A percentile compares a stretch with the other conserved stretches of the same genome.
Conservation (phyloP, 2,329 filamentous ascomycete species). For the Penicillium vulpinum region DNA sequence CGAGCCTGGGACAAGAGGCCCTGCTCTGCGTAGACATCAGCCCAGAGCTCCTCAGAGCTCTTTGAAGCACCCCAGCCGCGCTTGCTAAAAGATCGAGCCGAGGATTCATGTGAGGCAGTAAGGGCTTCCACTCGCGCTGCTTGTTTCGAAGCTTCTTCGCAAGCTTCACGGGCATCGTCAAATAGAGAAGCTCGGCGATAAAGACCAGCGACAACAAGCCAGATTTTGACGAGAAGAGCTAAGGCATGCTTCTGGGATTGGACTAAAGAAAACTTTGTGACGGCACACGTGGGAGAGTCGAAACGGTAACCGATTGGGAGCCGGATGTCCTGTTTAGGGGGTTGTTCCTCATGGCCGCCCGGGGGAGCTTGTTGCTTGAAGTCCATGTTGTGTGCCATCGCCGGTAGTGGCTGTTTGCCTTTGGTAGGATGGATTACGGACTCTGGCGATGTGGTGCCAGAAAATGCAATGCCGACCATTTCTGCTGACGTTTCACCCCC, state of each 20-base stretch:
- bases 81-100: constrained; percentile 61
- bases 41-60: constrained; percentile 81
- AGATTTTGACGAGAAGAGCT: constrained; percentile 70
- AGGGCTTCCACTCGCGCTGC: constrained; percentile 70
- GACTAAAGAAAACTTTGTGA: constrained; percentile 52
- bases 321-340: constrained; percentile 43
- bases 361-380: constrained; percentile 37
- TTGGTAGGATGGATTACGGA: constrained; percentile 23
- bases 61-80: constrained; percentile 77
- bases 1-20: constrained; percentile 67
- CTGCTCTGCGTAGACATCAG: constrained; percentile 77
- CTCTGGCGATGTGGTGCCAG: constrained; percentile 22
- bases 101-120: constrained; percentile 61
- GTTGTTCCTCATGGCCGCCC: constrained; percentile 44
- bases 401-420: constrained; percentile 35
- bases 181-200: constrained; percentile 79
- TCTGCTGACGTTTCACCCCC: constrained; percentile 24
- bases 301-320: constrained; percentile 39
- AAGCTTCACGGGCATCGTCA: constrained; percentile 76
- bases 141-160: constrained; percentile 77
- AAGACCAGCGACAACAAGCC: constrained; percentile 85
- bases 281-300: constrained; percentile 41
- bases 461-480: constrained; percentile 33
- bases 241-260: constrained; percentile 58
- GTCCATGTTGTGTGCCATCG: constrained; percentile 41